Evolutionary conservation across 352 stramenopile genomes (phyloP).

Genomic region (Globisporangium alternatum): DNA sequence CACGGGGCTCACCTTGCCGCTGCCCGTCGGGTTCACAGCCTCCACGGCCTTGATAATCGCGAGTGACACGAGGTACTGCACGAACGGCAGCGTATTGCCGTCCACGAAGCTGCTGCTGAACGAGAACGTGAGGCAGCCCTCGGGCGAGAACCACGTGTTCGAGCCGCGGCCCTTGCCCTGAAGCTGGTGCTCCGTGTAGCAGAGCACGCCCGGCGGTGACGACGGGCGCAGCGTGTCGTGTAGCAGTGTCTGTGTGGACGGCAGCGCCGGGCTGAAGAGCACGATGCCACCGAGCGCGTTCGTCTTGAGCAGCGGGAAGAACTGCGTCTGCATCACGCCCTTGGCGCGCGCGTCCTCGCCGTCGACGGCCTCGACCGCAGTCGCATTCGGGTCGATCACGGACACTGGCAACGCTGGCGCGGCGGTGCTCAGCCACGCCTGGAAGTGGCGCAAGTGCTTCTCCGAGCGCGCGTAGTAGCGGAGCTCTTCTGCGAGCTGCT

Average conservation of each 20-base stretch:
- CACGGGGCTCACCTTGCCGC: slow-evolving; percentile 44
- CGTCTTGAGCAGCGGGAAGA: slow-evolving; percentile 61
- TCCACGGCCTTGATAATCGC: slow-evolving; percentile 83
- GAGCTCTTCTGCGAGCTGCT: slow-evolving; percentile 66
- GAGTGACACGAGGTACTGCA: slow-evolving; percentile 89
- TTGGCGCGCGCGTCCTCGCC: slow-evolving; percentile 36
- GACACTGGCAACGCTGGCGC: slow-evolving; percentile 21
- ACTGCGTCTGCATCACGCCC: slow-evolving; percentile 14
- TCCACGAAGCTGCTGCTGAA: slow-evolving; percentile 85
- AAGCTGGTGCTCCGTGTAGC: slow-evolving; percentile 78
- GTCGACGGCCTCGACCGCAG: slow-evolving; percentile 9
- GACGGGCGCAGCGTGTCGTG: slow-evolving; percentile 70
- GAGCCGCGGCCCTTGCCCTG: slow-evolving; percentile 76
- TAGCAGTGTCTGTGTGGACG: slow-evolving; percentile 83
- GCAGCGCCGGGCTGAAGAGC: slow-evolving; percentile 66
- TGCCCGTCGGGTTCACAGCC: slow-evolving; percentile 36
- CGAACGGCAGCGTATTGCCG: slow-evolving; percentile 78
- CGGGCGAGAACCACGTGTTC: slow-evolving; percentile 86
- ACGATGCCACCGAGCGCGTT: slow-evolving; percentile 61
- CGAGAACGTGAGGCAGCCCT: slow-evolving; percentile 90
- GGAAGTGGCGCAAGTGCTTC: slow-evolving; percentile 60
- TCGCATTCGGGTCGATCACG: slow-evolving; percentile 11
- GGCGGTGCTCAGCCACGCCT: slow-evolving; percentile 52
- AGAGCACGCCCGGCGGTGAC: slow-evolving; percentile 63
- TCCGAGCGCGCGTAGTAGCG: slow-evolving; percentile 75